Base-by-base conservation (phyloP, 2,329 filamentous ascomycete species). In the Nothophoma quercina region DNA sequence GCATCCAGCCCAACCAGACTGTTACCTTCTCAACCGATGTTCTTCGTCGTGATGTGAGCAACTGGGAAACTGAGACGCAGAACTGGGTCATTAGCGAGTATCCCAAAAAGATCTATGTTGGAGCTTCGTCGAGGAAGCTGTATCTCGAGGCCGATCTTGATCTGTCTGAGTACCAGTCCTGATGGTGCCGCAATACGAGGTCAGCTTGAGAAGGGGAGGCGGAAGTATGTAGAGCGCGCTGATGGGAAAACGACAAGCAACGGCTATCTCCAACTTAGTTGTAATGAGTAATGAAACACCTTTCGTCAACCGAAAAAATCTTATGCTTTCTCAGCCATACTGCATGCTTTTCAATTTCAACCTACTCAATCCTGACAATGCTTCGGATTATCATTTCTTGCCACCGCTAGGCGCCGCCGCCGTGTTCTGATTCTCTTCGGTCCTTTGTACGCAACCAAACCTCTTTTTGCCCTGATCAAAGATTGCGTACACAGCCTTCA, bases 11-110 rank as follows among this genome's bases (percentile, higher is more conserved):
- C 0, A 91, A 90, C n/a, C 73, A 85, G 73, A 85, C 82, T 43
- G 80, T 78, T 3, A 84, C 81, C 2, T 96, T 95, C 78, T 80
- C 74, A 1, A 86, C 85, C 0, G 82, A 86, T 13, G 75, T 97
- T 48, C 92, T 87, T 5, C 83, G 93, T 30, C 86, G 91, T 50
- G 93, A 97, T 68, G 63, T 97, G 49, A 91, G 88, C 71, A 95
- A 92, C 78, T 97, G 93, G 93, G 90, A 96, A 62, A 78, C 84
- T 1, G 80, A 69, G 1, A 72, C 77, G n/a, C 93, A 97, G 80
- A 88, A 97, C 79, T 98, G 93, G 93, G 83, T 91, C 36, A 78
- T 87, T 46, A 79, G 77, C 23, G 64, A 77, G 18, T 79, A 84
- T 61, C 74, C 79, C 44, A 86, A 86, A 79, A 85, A 77, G 51